Evolutionary conservation across 225 moss, liverwort and hornwort genomes (phyloP).

Genomic region (Pseudisothecium myosuroides): DNA sequence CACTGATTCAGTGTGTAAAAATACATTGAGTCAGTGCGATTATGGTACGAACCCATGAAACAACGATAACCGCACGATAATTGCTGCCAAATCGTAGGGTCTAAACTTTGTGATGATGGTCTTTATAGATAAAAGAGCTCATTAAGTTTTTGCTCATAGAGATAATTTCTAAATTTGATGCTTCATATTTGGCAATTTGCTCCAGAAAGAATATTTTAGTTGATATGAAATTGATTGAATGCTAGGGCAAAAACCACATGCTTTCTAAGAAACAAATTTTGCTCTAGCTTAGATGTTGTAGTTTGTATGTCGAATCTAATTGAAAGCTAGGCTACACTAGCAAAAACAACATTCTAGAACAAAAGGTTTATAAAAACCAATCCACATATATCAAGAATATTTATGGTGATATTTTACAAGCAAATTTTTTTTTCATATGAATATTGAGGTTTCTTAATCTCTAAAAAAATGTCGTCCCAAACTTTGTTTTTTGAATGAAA

Average conservation of each 20-base stretch:
- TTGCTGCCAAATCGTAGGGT: too few relatives aligned
- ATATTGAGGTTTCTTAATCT: neutral
- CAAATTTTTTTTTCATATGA: neutral
- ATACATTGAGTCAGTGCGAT: too few relatives aligned
- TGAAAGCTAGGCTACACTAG: neutral
- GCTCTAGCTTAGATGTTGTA: neutral
- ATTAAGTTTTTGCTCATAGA: neutral
- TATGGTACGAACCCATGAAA: too few relatives aligned
- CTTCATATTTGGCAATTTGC: neutral
- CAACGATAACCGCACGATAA: too few relatives aligned
- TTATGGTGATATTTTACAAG: neutral
- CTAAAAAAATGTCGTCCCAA: neutral
- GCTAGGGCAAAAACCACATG: fast-evolving
- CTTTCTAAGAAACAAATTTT: neutral
- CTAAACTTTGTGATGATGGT: too few relatives aligned
- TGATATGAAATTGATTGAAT: neutral
- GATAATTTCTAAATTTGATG: neutral
- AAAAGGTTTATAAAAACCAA: neutral
- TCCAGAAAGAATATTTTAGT: neutral
- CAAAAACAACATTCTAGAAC: neutral
- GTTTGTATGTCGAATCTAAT: neutral
- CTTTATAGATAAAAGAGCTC: too few relatives aligned
- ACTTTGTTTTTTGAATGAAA: neutral
- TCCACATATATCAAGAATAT: neutral
- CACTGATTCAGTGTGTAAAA: too few relatives aligned